Conservation (phyloP, 129 eudicot species). For the Pulicaria dysenterica region DNA sequence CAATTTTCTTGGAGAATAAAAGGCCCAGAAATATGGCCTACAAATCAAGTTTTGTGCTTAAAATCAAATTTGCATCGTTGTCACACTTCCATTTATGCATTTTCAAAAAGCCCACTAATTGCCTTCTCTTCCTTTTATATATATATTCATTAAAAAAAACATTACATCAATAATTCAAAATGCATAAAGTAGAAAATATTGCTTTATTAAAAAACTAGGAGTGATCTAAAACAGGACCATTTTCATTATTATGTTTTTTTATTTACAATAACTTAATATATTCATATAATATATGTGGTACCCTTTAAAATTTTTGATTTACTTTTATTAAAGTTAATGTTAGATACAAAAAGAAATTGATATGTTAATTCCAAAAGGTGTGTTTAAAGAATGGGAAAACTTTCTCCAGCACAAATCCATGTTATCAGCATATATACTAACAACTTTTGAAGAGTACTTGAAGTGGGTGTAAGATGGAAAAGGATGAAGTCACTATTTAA, state of each 20-base stretch:
- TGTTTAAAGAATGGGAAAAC: too few species aligned
- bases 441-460: too few species aligned
- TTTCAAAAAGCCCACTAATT: constrained; percentile 21
- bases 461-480: too few species aligned
- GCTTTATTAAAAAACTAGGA: constrained; percentile 16
- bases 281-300: background rate
- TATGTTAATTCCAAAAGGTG: too few species aligned
- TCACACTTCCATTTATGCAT: constrained; percentile 29
- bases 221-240: constrained; percentile 34
- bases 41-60: constrained; percentile 30
- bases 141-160: background rate
- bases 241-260: background rate
- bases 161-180: constrained; percentile 35
- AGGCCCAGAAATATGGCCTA: constrained; percentile 28
- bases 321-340: too few species aligned
- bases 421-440: too few species aligned
- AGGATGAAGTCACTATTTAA: too few species aligned
- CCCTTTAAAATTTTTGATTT: background rate
- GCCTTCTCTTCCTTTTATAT: background rate
- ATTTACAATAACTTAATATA: background rate
- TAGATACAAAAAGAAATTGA: too few species aligned
- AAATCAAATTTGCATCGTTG: constrained; percentile 24
- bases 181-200: constrained; percentile 28
- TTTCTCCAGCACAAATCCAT: too few species aligned
- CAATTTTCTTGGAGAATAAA: constrained; percentile 12